A percentile compares a stretch with the other conserved stretches of the same genome.
phyloP scores from a whole-genome alignment of 805 yeast species.

The Teunomyces aglyptinius region DNA sequence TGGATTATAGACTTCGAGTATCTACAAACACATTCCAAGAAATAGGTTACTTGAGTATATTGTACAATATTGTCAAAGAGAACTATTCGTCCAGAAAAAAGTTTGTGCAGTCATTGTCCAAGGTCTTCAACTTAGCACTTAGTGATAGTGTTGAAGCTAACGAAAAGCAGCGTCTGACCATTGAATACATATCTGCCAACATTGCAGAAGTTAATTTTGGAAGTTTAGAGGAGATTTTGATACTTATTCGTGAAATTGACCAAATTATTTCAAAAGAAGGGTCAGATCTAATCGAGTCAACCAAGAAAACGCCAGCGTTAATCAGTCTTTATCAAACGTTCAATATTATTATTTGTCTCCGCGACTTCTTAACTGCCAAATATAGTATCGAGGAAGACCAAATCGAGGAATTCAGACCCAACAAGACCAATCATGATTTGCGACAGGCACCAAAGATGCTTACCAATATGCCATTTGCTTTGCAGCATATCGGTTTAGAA shows the following conservation, averaged over 20 bases:
- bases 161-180: constrained; percentile 19
- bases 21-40: constrained; percentile 25
- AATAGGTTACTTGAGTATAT: constrained; percentile 31
- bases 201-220: constrained; percentile 38
- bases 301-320: constrained; percentile 10
- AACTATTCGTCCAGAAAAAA: constrained; percentile 38
- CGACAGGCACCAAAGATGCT: constrained; percentile 25
- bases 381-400: constrained; percentile 21
- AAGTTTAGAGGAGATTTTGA: constrained; percentile 51
- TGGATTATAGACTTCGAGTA: constrained; percentile 37
- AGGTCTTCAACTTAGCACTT: constrained; percentile 14
- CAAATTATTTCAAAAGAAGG: constrained; percentile 42
- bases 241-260: constrained; percentile 45
- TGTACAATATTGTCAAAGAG: constrained; percentile 32
- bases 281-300: constrained; percentile 27
- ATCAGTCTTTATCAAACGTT: constrained; percentile 13
- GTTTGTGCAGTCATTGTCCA: constrained; percentile 32
- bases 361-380: constrained; percentile 17
- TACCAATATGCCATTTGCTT: neutral
- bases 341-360: constrained; percentile 15
- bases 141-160: constrained; percentile 8
- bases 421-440: constrained; percentile 31
- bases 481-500: constrained; percentile 1
- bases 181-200: constrained; percentile 31
- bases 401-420: constrained; percentile 27